Evolutionary conservation across 352 stramenopile species (phyloP).

Genomic region (Globisporangium okanoganense): DNA sequence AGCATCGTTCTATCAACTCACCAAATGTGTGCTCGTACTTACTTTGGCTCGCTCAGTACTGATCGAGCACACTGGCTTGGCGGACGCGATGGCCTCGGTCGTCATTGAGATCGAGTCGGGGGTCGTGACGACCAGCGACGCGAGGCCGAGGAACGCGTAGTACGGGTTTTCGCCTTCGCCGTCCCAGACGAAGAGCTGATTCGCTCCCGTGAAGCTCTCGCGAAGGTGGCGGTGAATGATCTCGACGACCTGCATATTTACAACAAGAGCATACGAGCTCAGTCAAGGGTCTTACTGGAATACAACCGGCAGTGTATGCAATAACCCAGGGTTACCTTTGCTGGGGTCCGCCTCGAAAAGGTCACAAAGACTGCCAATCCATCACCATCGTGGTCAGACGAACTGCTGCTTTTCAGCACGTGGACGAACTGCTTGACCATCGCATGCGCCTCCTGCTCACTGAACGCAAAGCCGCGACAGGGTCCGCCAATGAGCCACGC

Average conservation of each 20-base stretch:
- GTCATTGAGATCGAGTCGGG: constrained; percentile 83
- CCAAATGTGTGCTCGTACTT: constrained; percentile 2
- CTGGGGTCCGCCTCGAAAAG: constrained; percentile 62
- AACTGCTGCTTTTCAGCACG: constrained; percentile 3
- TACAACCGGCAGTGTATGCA: neutral
- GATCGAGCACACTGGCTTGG: constrained; percentile 54
- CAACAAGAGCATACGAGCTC: neutral
- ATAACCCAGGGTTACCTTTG: constrained; percentile 22
- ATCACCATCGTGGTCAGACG: neutral
- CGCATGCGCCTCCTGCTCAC: constrained; percentile 19
- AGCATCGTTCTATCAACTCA: neutral
- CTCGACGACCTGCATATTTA: constrained; percentile 26
- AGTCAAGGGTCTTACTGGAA: neutral
- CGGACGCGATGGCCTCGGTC: constrained; percentile 59
- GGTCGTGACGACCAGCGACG: constrained; percentile 56
- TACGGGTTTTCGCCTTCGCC: constrained; percentile 61
- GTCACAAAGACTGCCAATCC: constrained; percentile 47
- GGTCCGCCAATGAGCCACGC: constrained; percentile 62
- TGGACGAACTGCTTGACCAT: constrained; percentile 45
- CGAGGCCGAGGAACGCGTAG: constrained; percentile 47
- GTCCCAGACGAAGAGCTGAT: constrained; percentile 51
- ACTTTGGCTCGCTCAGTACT: constrained; percentile 42
- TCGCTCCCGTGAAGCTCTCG: constrained; percentile 9
- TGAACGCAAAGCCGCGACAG: constrained; percentile 62
- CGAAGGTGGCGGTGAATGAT: constrained; percentile 27